Evolutionary conservation across 106 monocot species (phyloP).

Genomic region (Dioscorea alata): DNA sequence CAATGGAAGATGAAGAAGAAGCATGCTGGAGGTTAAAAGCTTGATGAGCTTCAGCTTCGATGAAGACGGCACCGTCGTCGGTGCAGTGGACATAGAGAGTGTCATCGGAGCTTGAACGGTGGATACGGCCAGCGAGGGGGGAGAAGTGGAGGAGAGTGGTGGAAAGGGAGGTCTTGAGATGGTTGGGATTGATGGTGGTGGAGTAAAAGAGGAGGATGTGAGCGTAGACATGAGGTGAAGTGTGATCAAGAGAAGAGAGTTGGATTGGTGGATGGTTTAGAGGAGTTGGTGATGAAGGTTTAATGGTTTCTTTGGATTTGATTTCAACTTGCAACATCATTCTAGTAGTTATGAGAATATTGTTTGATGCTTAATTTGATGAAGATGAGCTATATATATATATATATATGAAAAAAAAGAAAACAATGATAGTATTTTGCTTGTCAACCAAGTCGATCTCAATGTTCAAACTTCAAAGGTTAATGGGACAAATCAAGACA

Average conservation of each 20-base stretch:
- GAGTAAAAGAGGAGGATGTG: slow-evolving; percentile 34
- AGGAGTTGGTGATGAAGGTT: slow-evolving; percentile 15
- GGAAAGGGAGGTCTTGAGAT: slow-evolving; percentile 27
- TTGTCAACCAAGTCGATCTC: no score
- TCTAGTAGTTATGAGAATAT: no score
- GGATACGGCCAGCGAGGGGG: slow-evolving; percentile 33
- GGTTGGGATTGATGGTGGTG: neutral
- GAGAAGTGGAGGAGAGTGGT: slow-evolving; percentile 19
- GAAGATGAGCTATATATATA: no score
- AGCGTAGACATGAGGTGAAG: slow-evolving; percentile 15
- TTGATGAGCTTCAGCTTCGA: slow-evolving; percentile 8
- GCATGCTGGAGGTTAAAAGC: neutral
- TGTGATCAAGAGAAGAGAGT: slow-evolving; percentile 28
- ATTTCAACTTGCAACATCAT: neutral
- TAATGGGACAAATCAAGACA: no score
- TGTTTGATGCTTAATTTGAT: no score
- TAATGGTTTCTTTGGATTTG: slow-evolving; percentile 25
- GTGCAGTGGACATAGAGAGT: slow-evolving; percentile 25
- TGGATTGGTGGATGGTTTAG: neutral
- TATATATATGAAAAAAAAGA: no score
- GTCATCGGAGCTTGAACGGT: neutral
- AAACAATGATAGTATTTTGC: no score
- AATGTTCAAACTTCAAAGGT: no score
- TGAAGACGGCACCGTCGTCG: slow-evolving; percentile 20
- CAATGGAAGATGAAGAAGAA: slow-evolving; percentile 3